A percentile compares a stretch with the other conserved stretches of the same genome.
Evolutionary conservation across 257 asterid species (phyloP).

Genomic region (Paulownia fortunei): DNA sequence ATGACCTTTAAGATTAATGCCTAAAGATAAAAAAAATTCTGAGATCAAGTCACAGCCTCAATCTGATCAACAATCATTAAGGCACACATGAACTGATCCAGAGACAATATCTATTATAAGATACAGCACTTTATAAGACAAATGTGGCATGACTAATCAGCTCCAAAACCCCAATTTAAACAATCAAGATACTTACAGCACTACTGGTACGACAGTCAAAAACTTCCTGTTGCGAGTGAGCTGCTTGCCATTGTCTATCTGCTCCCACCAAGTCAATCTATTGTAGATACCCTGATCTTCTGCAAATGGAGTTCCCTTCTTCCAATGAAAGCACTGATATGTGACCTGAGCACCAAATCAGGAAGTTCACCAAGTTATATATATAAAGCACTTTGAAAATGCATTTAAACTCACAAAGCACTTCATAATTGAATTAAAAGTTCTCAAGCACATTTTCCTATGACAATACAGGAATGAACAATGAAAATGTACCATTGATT

Average conservation of each 20-base stretch:
- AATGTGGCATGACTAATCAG: background rate
- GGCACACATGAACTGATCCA: conserved; percentile 14
- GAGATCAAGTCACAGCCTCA: background rate
- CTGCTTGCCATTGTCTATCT: conserved; percentile 77
- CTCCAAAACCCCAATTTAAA: background rate
- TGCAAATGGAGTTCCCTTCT: conserved; percentile 90
- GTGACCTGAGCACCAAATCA: conserved; percentile 57
- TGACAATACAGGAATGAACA: background rate
- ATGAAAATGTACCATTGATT: conserved; percentile 5
- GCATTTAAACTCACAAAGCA: background rate
- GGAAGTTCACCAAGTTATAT: conserved; percentile 15
- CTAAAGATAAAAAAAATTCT: background rate
- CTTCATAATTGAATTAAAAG: background rate
- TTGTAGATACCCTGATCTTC: conserved; percentile 93
- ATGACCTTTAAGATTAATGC: background rate
- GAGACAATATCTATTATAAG: background rate
- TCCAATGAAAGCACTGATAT: conserved; percentile 90
- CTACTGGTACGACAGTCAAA: conserved; percentile 76
- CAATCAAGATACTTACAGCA: conserved; percentile 56
- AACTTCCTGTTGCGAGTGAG: conserved; percentile 88
- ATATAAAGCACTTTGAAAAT: background rate
- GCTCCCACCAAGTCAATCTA: conserved; percentile 97
- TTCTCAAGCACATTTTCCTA: background rate
- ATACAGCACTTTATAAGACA: background rate
- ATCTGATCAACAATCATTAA: background rate